Conservation (phyloP, 1,139 yeast genomes). For the Suhomyces guaymorum region DNA sequence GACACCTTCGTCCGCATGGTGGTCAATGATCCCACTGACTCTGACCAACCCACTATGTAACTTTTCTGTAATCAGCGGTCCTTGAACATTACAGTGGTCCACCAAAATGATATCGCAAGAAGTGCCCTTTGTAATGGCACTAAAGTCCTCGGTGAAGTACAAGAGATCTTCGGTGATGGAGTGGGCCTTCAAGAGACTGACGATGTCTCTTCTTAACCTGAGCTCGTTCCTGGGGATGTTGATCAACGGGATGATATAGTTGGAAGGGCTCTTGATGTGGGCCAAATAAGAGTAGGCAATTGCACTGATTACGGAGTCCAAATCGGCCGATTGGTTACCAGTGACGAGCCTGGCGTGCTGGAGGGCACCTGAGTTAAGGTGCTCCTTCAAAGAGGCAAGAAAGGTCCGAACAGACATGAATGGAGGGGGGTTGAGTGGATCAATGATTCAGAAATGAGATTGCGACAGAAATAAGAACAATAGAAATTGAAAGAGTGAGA, state of each 20-base stretch:
- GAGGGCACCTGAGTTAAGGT: conserved; percentile 21
- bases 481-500: too few relatives aligned
- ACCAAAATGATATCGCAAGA: conserved; percentile 56
- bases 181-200: conserved; percentile 49
- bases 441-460: too few relatives aligned
- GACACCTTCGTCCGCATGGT: conserved; percentile 72
- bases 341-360: conserved; percentile 54
- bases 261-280: conserved; percentile 24
- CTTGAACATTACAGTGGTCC: conserved; percentile 79
- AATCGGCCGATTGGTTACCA: conserved; percentile 84
- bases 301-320: conserved; percentile 83
- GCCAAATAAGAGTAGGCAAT: conserved; percentile 66
- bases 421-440: conserved; percentile 1
- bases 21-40: conserved; percentile 75
- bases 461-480: too few relatives aligned
- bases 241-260: conserved; percentile 59
- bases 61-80: conserved; percentile 33
- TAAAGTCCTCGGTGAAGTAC: conserved; percentile 66
- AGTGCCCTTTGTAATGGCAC: conserved; percentile 18
- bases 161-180: conserved; percentile 52
- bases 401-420: conserved; percentile 27
- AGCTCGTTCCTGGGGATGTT: conserved; percentile 72
- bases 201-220: conserved; percentile 68
- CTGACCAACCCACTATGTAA: conserved; percentile 26
- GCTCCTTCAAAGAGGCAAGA: conserved; percentile 22